These are phyloP conservation scores for Brettanomyces bruxellensis DNA, from an alignment of 805 yeast genomes.

Conservation along the genomic window DNA sequence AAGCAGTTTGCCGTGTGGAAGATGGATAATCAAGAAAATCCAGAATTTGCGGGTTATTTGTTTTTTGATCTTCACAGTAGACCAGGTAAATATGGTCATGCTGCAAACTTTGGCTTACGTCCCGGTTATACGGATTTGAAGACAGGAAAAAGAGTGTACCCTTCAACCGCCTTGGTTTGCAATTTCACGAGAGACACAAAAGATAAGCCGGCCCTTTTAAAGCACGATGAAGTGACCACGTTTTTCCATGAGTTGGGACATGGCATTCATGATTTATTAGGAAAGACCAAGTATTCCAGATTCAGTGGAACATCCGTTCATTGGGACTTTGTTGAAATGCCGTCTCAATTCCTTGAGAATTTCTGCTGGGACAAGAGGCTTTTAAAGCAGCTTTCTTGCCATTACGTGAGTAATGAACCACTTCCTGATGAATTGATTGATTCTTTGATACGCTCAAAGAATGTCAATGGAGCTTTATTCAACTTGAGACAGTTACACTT, in stretches of 20 bases:
- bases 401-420: constrained; percentile 47
- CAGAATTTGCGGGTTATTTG: constrained; percentile 67
- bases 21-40: constrained; percentile 36
- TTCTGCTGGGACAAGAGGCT: constrained; percentile 75
- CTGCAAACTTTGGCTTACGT: constrained; percentile 67
- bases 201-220: constrained; percentile 63
- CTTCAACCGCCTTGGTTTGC: constrained; percentile 75
- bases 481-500: constrained; percentile 72
- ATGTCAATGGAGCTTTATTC: constrained; percentile 66
- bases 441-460: constrained; percentile 54
- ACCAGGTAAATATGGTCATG: constrained; percentile 82
- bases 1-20: constrained; percentile 66
- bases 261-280: constrained; percentile 73
- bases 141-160: constrained; percentile 42
- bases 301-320: constrained; percentile 74
- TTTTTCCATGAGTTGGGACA: constrained; percentile 89
- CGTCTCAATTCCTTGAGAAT: constrained; percentile 81
- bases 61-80: constrained; percentile 80
- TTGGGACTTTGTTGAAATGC: constrained; percentile 87
- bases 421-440: constrained; percentile 50
- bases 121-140: constrained; percentile 47
- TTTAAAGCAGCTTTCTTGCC: constrained; percentile 51
- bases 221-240: constrained; percentile 72
- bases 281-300: constrained; percentile 52
- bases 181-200: constrained; percentile 71